Evolutionary conservation across 345 rosid species (phyloP).

Genomic region (Moringa oleifera): DNA sequence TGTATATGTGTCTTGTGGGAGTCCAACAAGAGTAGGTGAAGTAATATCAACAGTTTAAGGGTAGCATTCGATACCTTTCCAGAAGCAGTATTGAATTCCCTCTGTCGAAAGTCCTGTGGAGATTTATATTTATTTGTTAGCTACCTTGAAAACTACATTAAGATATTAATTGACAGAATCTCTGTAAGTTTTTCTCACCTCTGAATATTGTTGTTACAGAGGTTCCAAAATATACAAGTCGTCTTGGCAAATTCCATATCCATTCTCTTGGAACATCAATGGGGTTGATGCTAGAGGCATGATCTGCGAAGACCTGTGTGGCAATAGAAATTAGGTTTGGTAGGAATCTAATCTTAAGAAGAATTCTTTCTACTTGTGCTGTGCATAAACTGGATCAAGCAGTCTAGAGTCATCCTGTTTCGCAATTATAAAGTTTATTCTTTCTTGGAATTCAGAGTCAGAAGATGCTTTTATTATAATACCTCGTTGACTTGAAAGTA

Average conservation of each 20-base stretch:
- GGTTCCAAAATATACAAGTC: slow-evolving; percentile 83
- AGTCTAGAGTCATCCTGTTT: neutral
- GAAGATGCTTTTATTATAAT: slow-evolving; percentile 10
- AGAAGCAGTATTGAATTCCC: slow-evolving; percentile 71
- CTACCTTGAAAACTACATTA: neutral
- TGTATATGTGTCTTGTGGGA: too few relatives aligned
- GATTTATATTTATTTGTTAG: slow-evolving; percentile 24
- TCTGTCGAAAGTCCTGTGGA: slow-evolving; percentile 72
- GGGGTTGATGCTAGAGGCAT: slow-evolving; percentile 70
- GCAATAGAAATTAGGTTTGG: slow-evolving; percentile 12
- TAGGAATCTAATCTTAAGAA: slow-evolving; percentile 1
- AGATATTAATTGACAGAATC: neutral
- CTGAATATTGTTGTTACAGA: slow-evolving; percentile 80
- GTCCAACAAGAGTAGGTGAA: slow-evolving; percentile 4
- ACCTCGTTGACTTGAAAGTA: slow-evolving; percentile 97
- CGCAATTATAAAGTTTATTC: slow-evolving; percentile 1
- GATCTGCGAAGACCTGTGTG: slow-evolving; percentile 84
- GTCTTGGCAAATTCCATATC: slow-evolving; percentile 75
- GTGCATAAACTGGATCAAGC: neutral
- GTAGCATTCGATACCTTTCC: slow-evolving; percentile 63
- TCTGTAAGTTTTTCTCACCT: slow-evolving; percentile 39
- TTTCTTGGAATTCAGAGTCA: neutral
- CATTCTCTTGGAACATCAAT: slow-evolving; percentile 66
- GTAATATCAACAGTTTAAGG: slow-evolving; percentile 9
- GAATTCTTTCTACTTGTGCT: neutral